A percentile compares a stretch with the other conserved stretches of the same genome.
Conservation (phyloP, 1,284 basidiomycete genomes). For the Pseudozyma thailandica region DNA sequence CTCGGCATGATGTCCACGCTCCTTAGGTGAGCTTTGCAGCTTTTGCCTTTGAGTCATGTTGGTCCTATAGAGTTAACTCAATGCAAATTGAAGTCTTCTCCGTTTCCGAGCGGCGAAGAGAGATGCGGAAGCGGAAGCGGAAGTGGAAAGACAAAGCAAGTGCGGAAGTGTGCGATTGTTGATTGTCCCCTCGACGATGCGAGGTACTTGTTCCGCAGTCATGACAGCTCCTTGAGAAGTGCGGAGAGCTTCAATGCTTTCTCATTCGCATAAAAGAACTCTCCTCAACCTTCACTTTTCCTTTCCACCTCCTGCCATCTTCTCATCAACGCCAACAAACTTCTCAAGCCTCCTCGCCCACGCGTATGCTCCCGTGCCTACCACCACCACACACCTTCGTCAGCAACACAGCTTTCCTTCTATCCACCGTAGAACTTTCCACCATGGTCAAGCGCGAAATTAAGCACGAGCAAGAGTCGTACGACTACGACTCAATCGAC, state of each 20-base stretch:
- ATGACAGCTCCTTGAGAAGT: too few species aligned
- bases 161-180: too few species aligned
- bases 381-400: not conserved
- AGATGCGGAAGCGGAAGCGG: not conserved
- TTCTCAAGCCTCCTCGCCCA: not conserved
- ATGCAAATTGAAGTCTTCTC: not conserved
- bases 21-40: too few species aligned
- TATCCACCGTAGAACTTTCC: too few species aligned
- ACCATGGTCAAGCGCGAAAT: conserved; percentile 7
- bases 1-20: too few species aligned
- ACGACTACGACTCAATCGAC: conserved; percentile 10
- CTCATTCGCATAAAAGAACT: not conserved
- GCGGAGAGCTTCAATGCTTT: not conserved
- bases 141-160: not conserved
- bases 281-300: not conserved
- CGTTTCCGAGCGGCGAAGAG: not conserved
- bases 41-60: too few species aligned
- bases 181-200: too few species aligned
- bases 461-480: not conserved
- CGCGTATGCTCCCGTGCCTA: too few species aligned
- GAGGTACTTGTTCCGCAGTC: too few species aligned
- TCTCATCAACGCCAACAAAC: too few species aligned
- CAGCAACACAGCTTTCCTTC: not conserved
- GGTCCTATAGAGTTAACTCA: too few species aligned
- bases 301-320: not conserved